Evolutionary conservation across 768 basidiomycete genomes (phyloP).

Genomic region (Hypholoma sublateritium): DNA sequence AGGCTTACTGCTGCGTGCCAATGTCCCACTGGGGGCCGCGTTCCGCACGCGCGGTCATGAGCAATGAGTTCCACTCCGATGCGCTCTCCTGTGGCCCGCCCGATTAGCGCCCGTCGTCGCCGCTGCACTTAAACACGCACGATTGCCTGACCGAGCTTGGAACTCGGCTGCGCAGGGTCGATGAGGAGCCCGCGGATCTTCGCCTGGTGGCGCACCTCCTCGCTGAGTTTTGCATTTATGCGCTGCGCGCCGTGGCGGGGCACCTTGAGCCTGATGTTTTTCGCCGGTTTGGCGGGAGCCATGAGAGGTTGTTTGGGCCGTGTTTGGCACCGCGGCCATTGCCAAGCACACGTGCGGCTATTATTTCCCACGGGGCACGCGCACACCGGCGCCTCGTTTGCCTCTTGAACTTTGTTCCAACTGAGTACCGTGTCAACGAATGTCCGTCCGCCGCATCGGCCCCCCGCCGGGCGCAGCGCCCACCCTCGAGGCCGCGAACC

Average conservation of each 20-base stretch:
- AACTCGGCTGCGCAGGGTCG: slow-evolving; percentile 62
- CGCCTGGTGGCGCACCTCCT: slow-evolving; percentile 58
- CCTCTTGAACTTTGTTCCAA: neutral
- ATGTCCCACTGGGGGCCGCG: slow-evolving; percentile 88
- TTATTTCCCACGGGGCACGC: neutral
- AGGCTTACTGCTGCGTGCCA: slow-evolving; percentile 80
- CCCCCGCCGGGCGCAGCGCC: slow-evolving; percentile 28
- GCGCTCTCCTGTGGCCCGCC: slow-evolving; percentile 57
- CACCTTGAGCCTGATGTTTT: slow-evolving; percentile 61
- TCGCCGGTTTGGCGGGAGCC: slow-evolving; percentile 60
- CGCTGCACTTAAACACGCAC: slow-evolving; percentile 41
- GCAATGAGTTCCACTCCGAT: slow-evolving; percentile 83
- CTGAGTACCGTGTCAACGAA: neutral
- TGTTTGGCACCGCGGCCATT: neutral
- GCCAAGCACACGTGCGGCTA: neutral
- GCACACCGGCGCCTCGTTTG: neutral
- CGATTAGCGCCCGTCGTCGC: neutral
- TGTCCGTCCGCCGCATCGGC: slow-evolving; percentile 17
- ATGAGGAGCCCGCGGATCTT: slow-evolving; percentile 46
- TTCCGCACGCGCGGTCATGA: slow-evolving; percentile 76
- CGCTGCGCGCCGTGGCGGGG: slow-evolving; percentile 77
- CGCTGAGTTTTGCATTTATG: slow-evolving; percentile 60
- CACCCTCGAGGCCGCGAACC: slow-evolving; percentile 60
- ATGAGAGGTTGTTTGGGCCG: slow-evolving; percentile 29
- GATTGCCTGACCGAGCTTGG: slow-evolving; percentile 65